phyloP scores from a whole-genome alignment of 2,329 filamentous ascomycete species.

The Diplodia seriata region DNA sequence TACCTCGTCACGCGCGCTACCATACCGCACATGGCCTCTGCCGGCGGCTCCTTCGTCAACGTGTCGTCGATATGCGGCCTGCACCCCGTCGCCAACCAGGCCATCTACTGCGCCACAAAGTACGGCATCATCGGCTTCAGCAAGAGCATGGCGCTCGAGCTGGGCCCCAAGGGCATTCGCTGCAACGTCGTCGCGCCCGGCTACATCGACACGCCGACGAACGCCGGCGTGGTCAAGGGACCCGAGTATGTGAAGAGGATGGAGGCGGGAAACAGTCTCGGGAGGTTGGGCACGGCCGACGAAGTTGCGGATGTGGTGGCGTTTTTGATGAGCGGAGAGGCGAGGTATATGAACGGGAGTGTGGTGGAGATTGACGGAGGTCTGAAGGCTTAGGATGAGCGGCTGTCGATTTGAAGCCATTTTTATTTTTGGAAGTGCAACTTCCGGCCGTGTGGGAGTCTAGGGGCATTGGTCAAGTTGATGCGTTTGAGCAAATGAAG shows the following conservation, averaged over 20 bases:
- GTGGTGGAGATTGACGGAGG: constrained; percentile 59
- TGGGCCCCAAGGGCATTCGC: constrained; percentile 28
- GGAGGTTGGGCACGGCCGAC: constrained; percentile 53
- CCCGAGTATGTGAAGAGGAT: constrained; percentile 52
- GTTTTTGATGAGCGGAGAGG: constrained; percentile 56
- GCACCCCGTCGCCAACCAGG: constrained; percentile 98
- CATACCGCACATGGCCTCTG: constrained; percentile 97
- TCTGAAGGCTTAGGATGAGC: constrained; percentile 25
- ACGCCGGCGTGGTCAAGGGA: constrained; percentile 58
- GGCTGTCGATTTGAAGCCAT: not conserved
- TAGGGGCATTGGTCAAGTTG: not conserved
- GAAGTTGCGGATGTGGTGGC: constrained; percentile 60
- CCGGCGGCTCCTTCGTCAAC: constrained; percentile 96
- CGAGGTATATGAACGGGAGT: constrained; percentile 56
- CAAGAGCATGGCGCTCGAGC: constrained; percentile 32
- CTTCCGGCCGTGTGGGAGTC: not conserved
- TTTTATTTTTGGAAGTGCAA: not conserved
- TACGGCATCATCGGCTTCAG: constrained; percentile 92
- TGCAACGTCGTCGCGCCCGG: constrained; percentile 39
- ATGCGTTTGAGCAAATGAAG: not conserved
- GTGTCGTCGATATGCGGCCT: constrained; percentile 96
- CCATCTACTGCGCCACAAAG: constrained; percentile 83
- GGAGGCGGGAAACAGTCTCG: constrained; percentile 50
- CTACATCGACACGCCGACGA: constrained; percentile 57
- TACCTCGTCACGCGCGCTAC: constrained; percentile 98